phyloP scores from a whole-genome alignment of 805 yeast genomes.

The Barnettozyma populi region DNA sequence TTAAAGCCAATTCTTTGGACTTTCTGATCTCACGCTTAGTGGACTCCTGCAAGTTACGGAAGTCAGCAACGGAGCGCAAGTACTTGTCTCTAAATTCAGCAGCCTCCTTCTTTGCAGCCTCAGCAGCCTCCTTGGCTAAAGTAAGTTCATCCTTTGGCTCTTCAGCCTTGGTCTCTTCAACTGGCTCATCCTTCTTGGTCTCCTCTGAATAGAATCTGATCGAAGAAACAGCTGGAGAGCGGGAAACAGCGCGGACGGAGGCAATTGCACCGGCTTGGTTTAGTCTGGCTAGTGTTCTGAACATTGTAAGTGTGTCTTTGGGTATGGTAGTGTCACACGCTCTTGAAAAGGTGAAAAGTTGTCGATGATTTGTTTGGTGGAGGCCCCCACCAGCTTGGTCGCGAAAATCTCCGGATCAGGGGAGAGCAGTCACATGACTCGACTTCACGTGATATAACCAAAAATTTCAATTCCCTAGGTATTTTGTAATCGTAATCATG shows the following conservation, averaged over 20 bases:
- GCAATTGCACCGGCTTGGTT: conserved; percentile 3
- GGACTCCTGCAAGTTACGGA: conserved; percentile 27
- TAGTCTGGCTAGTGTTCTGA: conserved; percentile 17
- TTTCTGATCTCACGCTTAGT: conserved; percentile 27
- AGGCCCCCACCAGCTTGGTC: background rate
- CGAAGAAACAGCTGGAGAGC: background rate
- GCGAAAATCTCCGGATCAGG: background rate
- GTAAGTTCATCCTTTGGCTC: conserved; percentile 24
- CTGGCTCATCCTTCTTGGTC: conserved; percentile 21
- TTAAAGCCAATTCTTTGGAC: conserved; percentile 26
- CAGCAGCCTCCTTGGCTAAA: conserved; percentile 14
- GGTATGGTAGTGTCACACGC: background rate
- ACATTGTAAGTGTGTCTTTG: conserved; percentile 9
- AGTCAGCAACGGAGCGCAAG: conserved; percentile 26
- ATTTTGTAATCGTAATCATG: background rate
- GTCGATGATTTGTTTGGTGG: background rate
- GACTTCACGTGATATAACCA: background rate
- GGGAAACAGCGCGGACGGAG: conserved; percentile 6
- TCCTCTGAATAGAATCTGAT: conserved; percentile 25
- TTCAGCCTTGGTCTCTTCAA: conserved; percentile 8
- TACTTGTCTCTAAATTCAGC: conserved; percentile 25
- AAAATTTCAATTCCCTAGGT: background rate
- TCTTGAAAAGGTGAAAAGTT: background rate
- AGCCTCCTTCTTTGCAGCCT: conserved; percentile 22
- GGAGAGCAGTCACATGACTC: background rate